These are phyloP conservation scores for Gautieria morchelliformis DNA, from an alignment of 768 basidiomycete genomes.

Conservation along the genomic window DNA sequence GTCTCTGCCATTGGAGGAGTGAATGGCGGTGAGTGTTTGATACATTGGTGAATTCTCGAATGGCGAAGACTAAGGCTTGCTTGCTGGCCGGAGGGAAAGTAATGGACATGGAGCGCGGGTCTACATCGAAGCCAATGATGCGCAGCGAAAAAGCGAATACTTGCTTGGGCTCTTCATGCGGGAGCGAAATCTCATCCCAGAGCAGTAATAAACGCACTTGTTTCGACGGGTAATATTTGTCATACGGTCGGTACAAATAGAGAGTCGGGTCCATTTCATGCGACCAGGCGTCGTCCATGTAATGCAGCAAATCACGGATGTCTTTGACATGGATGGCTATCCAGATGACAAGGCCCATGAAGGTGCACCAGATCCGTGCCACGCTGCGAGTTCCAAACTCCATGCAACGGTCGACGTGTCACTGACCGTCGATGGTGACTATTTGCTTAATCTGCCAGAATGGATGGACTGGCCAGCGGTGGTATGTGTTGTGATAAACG, in stretches of 20 bases:
- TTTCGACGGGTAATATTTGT: constrained; percentile 16
- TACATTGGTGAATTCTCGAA: constrained; percentile 10
- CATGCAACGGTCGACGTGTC: constrained; percentile 23
- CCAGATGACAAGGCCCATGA: constrained; percentile 28
- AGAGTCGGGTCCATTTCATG: constrained; percentile 17
- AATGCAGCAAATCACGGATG: constrained; percentile 17
- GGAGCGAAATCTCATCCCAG: constrained; percentile 31
- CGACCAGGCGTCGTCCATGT: no score
- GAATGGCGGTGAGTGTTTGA: constrained; percentile 6
- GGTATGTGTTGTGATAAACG: no score
- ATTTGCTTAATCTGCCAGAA: no score
- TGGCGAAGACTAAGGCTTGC: constrained; percentile 9
- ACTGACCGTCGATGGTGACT: constrained; percentile 8
- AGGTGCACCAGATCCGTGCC: constrained; percentile 18
- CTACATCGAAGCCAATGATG: constrained; percentile 32
- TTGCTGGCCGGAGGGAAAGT: constrained; percentile 15
- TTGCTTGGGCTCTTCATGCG: constrained; percentile 32
- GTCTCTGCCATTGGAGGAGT: constrained; percentile 18
- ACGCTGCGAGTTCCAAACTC: constrained; percentile 25
- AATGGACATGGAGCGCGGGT: constrained; percentile 24
- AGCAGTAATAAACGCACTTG: constrained; percentile 28
- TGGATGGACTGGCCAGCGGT: constrained; percentile 26
- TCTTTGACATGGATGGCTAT: constrained; percentile 18
- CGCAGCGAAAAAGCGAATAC: constrained; percentile 21
- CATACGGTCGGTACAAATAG: constrained; percentile 23